Evolutionary conservation across 768 basidiomycete genomes (phyloP), one percentile per base, ranked within the genome.

Genomic region (Boletus vermiculosoides): DNA sequence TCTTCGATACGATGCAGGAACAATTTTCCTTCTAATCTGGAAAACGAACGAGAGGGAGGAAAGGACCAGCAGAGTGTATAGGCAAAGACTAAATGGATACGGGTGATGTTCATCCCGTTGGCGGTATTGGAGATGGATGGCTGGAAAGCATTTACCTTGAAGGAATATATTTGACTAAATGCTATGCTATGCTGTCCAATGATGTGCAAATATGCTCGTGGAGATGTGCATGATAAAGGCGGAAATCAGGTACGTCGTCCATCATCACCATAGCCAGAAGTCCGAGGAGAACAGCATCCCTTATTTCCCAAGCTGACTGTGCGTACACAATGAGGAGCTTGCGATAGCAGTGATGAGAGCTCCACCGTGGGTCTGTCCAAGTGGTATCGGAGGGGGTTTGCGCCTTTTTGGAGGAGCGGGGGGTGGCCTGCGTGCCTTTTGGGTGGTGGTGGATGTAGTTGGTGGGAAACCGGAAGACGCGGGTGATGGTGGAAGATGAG

Each of bases 301-400:
- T 55, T 47, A 61, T 55, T 61, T 68, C 33, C 64, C 64, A 48
- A 58, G 28, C 23, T 66, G 62, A 41, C 28, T 46, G 53, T 51
- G 51, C 23, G 61, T 42, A 44, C 72, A 65, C 11, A 64, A 57
- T 1, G 76, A 65, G n/a, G 77, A 76, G 30, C 68, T 71, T 22
- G 78, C 75, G 40, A 88, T 87, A 1, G 85, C 76, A 8, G 83
- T 84, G 34, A 88, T 84, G 36, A 81, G 82, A 22, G 78, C 80
- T 10, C 83, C 84, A 15, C 79, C 65, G 53, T 79, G 76, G 0
- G 78, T 79, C 48, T 68, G 75, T 31, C 74, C 76, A 2, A 79
- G 72, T 11, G 90, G 87, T 45, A 86, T 77, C 16, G 88, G 85
- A 34, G 90, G 89, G 1, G 89, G 84, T 62, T 87, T 88, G 65